Evolutionary conservation across 2,329 filamentous ascomycete genomes (phyloP).

Genomic region (Hymenoscyphus fraxineus): DNA sequence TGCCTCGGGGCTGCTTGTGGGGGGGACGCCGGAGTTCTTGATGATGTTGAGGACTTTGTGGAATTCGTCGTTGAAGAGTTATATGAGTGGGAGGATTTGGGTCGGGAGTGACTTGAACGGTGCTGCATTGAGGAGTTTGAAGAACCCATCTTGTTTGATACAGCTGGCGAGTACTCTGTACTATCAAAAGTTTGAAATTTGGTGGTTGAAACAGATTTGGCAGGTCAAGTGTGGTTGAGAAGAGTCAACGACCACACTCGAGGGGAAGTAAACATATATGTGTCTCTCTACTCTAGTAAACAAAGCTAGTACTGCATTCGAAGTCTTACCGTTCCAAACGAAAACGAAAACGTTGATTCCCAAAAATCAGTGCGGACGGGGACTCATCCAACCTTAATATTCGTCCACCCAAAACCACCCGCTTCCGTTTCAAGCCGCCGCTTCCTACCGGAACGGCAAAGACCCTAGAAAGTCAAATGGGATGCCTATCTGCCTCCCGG

Average conservation of each 20-base stretch:
- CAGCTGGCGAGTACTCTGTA: neutral
- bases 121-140: neutral
- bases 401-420: neutral
- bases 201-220: neutral
- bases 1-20: neutral
- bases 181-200: neutral
- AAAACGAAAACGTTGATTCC: neutral
- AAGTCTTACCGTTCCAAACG: neutral
- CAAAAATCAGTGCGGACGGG: neutral
- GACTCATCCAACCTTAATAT: slow-evolving; percentile 2
- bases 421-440: neutral
- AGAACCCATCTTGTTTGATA: neutral
- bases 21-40: neutral
- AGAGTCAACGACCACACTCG: neutral
- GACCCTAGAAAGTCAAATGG: neutral
- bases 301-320: neutral
- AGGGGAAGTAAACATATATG: neutral
- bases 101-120: neutral
- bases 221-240: neutral
- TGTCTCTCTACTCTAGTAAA: neutral
- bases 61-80: slow-evolving; percentile 1
- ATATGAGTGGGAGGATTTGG: neutral
- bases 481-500: neutral
- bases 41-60: neutral
- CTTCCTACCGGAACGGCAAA: slow-evolving; percentile 1